Evolutionary conservation across 176 grass and related monocot species (phyloP).

Genomic region (Poa pratensis): DNA sequence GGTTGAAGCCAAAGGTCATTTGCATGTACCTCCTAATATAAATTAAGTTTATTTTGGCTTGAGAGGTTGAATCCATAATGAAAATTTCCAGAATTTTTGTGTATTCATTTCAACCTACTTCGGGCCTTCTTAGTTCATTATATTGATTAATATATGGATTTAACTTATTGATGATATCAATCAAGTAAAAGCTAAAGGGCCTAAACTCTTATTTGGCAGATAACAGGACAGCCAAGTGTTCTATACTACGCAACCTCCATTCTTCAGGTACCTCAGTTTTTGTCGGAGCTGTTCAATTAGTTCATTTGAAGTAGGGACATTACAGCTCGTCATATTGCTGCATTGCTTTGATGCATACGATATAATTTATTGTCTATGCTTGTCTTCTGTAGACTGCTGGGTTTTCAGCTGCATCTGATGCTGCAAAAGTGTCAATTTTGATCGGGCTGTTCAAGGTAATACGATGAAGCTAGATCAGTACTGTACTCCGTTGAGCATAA

Average conservation of each 20-base stretch:
- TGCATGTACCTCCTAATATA: neutral
- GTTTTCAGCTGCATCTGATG: constrained; percentile 89
- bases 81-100: neutral
- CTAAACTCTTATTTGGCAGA: constrained; percentile 64
- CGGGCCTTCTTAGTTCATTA: neutral
- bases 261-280: constrained; percentile 72
- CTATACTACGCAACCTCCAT: constrained; percentile 96
- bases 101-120: constrained; percentile 16
- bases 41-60: neutral
- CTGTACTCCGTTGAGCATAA: neutral
- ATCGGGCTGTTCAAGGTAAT: constrained; percentile 98
- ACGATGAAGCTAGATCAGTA: constrained; percentile 19
- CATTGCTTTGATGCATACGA: constrained; percentile 11
- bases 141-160: constrained; percentile 7
- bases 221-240: constrained; percentile 96
- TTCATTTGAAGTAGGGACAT: constrained; percentile 31
- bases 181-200: constrained; percentile 44
- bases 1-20: constrained; percentile 19
- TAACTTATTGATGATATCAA: constrained; percentile 18
- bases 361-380: constrained; percentile 37
- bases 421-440: constrained; percentile 80
- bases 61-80: neutral
- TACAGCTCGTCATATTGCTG: constrained; percentile 7
- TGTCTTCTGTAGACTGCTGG: constrained; percentile 76
- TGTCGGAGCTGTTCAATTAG: constrained; percentile 29